These are phyloP conservation scores for Neopestalotiopsis sp. DNA, from an alignment of 2,329 filamentous ascomycete genomes.

Conservation along the genomic window DNA sequence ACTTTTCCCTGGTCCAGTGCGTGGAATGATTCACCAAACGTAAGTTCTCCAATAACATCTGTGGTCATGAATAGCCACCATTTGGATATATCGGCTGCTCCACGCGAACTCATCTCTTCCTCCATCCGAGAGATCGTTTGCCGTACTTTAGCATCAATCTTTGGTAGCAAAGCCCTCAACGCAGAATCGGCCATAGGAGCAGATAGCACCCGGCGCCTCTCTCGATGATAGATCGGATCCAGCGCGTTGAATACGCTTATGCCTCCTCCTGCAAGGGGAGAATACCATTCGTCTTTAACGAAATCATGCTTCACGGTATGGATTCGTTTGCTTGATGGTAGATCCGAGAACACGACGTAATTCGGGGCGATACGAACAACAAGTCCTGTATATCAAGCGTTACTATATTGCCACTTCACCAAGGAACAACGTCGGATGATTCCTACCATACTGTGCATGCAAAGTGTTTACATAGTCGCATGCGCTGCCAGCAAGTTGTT, in stretches of 20 bases:
- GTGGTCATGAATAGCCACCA: conserved; percentile 61
- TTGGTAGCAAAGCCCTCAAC: conserved; percentile 34
- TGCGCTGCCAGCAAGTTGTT: no score
- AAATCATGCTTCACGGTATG: conserved; percentile 35
- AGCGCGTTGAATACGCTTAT: conserved; percentile 45
- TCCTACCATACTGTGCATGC: no score
- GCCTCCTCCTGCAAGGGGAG: conserved; percentile 16
- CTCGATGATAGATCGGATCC: conserved; percentile 43
- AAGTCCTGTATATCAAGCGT: conserved; percentile 3
- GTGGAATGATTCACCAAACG: conserved; percentile 60
- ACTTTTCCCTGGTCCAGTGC: conserved; percentile 57
- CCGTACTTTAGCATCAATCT: conserved; percentile 42
- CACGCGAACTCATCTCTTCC: conserved; percentile 43
- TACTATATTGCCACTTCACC: no score
- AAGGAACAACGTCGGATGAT: no score
- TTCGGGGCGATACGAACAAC: conserved; percentile 29
- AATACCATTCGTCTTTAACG: conserved; percentile 33
- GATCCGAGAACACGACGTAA: conserved; percentile 31
- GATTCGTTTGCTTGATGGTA: conserved; percentile 28
- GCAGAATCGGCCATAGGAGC: conserved; percentile 43
- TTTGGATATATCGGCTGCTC: conserved; percentile 50
- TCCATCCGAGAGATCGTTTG: conserved; percentile 48
- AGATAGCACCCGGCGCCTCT: conserved; percentile 47
- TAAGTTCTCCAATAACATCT: conserved; percentile 58
- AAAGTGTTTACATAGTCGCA: no score